Evolutionary conservation across 257 asterid genomes (phyloP), one percentile per base, ranked within the genome.

Genomic region (Lavandula angustifolia): DNA sequence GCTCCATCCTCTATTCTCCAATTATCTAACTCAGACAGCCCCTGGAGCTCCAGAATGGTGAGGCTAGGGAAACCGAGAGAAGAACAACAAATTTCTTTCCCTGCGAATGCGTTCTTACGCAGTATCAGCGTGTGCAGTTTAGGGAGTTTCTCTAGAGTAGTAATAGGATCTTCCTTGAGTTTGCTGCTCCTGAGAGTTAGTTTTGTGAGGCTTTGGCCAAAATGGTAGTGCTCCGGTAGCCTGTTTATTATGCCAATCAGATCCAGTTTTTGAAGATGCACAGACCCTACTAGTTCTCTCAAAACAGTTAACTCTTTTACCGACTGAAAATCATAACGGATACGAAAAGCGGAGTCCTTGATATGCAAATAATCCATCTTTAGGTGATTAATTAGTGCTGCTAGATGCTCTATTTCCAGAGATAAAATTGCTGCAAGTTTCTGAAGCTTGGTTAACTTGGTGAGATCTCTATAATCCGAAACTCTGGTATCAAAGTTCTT

Each of bases 171-270:
- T 69, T 80, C 82, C 64, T 68, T 59, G 34, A 83, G 79, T 64
- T 54, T 74, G 74, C 89, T 83, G 62, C 47, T 68, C 74, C 86
- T 78, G 62, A 83, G 62, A 50, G 86, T 83, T 76, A 83, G 75
- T 16, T 61, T 76, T 9, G 73, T 74, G 50, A 80, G 75, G 68
- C 66, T 69, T 46, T 13, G 71, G 7, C 83, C 59, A 66, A 80
- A 78, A 11, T 42, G 50, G 61, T 37, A 0, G 12, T 57, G 64
- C 57, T 66, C 82, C 4, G 87, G 90, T 33, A 84, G 74, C 63
- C 71, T 75, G 43, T 4, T 67, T 71, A 84, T 72, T 4, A 52
- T 10, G 27, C 85, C 90, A 13, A 60, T 61, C 65, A 84, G 37
- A 54, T 84, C 90, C 66, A 84, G 64, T 67, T 79, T 84, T 5